Evolutionary conservation across 768 basidiomycete genomes (phyloP).

Genomic region (Lactarius sanguifluus): DNA sequence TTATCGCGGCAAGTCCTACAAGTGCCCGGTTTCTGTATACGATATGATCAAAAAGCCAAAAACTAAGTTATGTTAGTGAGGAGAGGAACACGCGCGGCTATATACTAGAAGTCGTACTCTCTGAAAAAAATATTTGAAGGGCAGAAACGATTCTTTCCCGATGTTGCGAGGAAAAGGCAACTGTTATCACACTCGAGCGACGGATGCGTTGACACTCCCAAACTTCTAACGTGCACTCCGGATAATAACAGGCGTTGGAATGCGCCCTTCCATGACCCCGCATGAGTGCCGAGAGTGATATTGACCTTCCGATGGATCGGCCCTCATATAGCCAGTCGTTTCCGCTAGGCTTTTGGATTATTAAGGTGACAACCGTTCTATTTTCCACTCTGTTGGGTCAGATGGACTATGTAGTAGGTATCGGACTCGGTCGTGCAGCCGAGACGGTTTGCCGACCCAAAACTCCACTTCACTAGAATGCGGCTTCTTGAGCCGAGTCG

Average conservation of each 20-base stretch:
- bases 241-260: background rate
- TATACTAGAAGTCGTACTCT: background rate
- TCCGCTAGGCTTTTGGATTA: background rate
- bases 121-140: background rate
- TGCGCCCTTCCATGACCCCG: background rate
- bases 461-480: conserved; percentile 85
- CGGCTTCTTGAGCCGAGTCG: conserved; percentile 10
- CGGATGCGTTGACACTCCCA: background rate
- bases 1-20: no score
- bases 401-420: conserved; percentile 69
- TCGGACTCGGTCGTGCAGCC: conserved; percentile 86
- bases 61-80: no score
- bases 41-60: no score
- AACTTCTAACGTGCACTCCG: background rate
- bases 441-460: conserved; percentile 95
- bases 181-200: background rate
- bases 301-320: background rate
- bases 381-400: conserved; percentile 63
- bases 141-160: background rate
- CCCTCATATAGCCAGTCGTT: background rate
- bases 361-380: conserved; percentile 72
- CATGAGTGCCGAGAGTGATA: background rate
- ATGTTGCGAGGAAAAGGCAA: background rate
- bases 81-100: background rate
- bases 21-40: no score